These are phyloP conservation scores for Trichothecium roseum DNA, from an alignment of 2,329 filamentous ascomycete species.

Conservation along the genomic window DNA sequence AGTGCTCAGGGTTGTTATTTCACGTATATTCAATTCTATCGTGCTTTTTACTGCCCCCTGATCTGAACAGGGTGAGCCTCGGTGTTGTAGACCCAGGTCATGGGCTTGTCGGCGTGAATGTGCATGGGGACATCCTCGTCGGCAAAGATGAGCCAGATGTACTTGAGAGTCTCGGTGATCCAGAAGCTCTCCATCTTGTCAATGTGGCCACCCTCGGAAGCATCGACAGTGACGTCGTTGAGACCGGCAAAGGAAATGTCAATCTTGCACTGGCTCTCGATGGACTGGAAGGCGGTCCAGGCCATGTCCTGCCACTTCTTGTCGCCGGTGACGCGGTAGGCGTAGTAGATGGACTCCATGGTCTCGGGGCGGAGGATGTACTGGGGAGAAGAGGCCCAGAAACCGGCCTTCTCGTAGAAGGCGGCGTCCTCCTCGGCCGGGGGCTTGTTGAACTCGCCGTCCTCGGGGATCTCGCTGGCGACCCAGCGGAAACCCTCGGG, in stretches of 20 bases:
- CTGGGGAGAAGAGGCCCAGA: slow-evolving; percentile 50
- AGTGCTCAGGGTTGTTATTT: too few relatives aligned
- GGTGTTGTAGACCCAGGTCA: slow-evolving; percentile 35
- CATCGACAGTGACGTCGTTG: slow-evolving; percentile 48
- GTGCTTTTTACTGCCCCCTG: not conserved
- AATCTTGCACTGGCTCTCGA: slow-evolving; percentile 46
- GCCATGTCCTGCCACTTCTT: slow-evolving; percentile 72
- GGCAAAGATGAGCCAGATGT: slow-evolving; percentile 59
- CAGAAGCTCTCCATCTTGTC: slow-evolving; percentile 82
- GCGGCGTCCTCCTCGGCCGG: slow-evolving; percentile 12
- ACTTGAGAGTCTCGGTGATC: slow-evolving; percentile 83
- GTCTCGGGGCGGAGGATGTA: slow-evolving; percentile 75
- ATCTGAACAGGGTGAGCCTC: slow-evolving; percentile 33
- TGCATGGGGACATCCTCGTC: slow-evolving; percentile 46
- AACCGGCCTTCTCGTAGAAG: slow-evolving; percentile 60
- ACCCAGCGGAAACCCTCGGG: slow-evolving; percentile 63
- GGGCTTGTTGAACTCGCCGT: slow-evolving; percentile 20
- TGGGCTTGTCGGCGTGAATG: slow-evolving; percentile 26
- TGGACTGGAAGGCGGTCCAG: slow-evolving; percentile 65
- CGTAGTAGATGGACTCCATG: slow-evolving; percentile 78
- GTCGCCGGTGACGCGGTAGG: slow-evolving; percentile 69
- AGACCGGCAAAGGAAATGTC: slow-evolving; percentile 54
- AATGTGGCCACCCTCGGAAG: slow-evolving; percentile 46
- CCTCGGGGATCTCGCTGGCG: slow-evolving; percentile 21
- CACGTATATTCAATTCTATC: too few relatives aligned